Conservation (phyloP, 2,329 filamentous ascomycete species). For the Cadophora sp. region DNA sequence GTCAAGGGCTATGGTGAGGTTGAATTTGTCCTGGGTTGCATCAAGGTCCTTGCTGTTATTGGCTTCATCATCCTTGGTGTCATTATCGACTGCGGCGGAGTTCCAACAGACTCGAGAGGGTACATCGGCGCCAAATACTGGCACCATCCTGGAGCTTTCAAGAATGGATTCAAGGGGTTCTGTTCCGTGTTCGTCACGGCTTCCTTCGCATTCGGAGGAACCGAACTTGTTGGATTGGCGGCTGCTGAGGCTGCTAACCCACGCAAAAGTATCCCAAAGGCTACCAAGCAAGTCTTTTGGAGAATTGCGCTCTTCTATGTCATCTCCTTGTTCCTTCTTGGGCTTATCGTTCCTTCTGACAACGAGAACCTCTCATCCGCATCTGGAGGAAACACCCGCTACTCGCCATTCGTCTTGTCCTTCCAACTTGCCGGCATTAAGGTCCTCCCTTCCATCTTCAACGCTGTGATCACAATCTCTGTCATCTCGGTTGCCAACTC, state of each 20-base stretch:
- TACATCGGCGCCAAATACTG: slow-evolving; percentile 71
- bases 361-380: slow-evolving; percentile 65
- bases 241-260: slow-evolving; percentile 81
- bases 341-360: slow-evolving; percentile 79
- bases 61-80: slow-evolving; percentile 75
- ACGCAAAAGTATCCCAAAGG: slow-evolving; percentile 80
- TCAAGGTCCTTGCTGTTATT: slow-evolving; percentile 86
- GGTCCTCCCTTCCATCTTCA: slow-evolving; percentile 87
- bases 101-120: slow-evolving; percentile 57
- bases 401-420: slow-evolving; percentile 92
- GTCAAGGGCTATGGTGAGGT: slow-evolving; percentile 90
- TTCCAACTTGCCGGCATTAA: slow-evolving; percentile 84
- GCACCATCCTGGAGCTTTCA: slow-evolving; percentile 81
- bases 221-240: slow-evolving; percentile 77
- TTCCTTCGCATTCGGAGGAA: slow-evolving; percentile 77
- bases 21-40: slow-evolving; percentile 85
- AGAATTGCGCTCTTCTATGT: slow-evolving; percentile 88
- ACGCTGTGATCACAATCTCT: slow-evolving; percentile 88
- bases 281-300: slow-evolving; percentile 95
- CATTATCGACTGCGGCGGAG: slow-evolving; percentile 38
- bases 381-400: slow-evolving; percentile 65
- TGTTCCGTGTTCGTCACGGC: slow-evolving; percentile 80
- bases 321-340: slow-evolving; percentile 80
- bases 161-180: slow-evolving; percentile 83
- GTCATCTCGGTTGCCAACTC: slow-evolving; percentile 93